phyloP scores from a whole-genome alignment of 768 basidiomycete genomes.

The Tulasnella calospora region DNA sequence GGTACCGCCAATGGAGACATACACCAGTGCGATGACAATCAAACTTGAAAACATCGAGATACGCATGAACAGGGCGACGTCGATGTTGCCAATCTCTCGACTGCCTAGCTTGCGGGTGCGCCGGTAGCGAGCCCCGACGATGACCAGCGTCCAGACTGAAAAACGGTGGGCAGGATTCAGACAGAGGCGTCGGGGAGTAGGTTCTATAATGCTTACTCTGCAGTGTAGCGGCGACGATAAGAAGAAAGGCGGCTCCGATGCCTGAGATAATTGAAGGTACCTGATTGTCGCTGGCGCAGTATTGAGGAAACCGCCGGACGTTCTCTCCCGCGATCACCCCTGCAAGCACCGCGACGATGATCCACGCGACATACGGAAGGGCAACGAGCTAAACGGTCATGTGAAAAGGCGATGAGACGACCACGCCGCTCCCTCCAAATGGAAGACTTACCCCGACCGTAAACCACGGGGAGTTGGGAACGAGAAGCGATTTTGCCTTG shows the following conservation, averaged over 20 bases:
- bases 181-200: neutral
- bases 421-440: no score
- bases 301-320: constrained; percentile 7
- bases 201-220: neutral
- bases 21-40: constrained; percentile 19
- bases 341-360: constrained; percentile 9
- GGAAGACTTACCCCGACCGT: constrained; percentile 5
- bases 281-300: constrained; percentile 19
- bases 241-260: neutral
- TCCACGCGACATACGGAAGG: constrained; percentile 16
- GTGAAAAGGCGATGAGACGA: neutral
- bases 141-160: constrained; percentile 6
- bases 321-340: neutral
- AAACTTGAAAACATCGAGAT: constrained; percentile 12
- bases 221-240: neutral
- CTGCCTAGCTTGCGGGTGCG: constrained; percentile 11
- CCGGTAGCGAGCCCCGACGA: constrained; percentile 14
- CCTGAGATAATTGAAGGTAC: constrained; percentile 15
- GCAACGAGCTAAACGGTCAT: constrained; percentile 5
- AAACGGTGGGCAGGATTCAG: neutral
- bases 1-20: neutral
- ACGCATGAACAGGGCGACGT: constrained; percentile 12
- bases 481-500: neutral
- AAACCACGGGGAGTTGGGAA: neutral
- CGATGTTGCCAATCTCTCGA: constrained; percentile 17